Evolutionary conservation across 1,284 basidiomycete species (phyloP).

Genomic region (Leccinum fallax): DNA sequence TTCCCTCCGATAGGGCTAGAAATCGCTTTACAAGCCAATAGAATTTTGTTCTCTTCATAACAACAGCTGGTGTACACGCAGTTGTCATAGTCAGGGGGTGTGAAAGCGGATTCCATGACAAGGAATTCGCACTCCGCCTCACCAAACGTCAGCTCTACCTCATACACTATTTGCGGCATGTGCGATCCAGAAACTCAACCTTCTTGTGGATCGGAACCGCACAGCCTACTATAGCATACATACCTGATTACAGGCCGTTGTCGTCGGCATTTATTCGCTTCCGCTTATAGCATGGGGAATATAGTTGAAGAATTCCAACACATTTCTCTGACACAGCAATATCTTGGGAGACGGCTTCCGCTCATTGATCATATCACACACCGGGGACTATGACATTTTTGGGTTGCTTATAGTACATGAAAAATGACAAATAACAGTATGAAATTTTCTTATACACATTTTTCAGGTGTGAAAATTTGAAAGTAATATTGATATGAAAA

Average conservation of each 20-base stretch:
- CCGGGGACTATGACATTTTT: background rate
- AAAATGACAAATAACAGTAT: background rate
- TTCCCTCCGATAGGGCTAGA: conserved; percentile 30
- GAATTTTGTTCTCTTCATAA: conserved; percentile 70
- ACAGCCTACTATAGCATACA: background rate
- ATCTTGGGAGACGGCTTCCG: conserved; percentile 11
- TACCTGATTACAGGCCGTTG: background rate
- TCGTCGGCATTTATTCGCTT: background rate
- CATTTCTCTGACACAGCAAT: background rate
- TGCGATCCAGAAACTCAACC: conserved; percentile 10
- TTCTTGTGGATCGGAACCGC: conserved; percentile 12
- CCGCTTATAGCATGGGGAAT: background rate
- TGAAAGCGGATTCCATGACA: conserved; percentile 17
- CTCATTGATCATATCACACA: background rate
- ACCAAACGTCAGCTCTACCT: too few relatives aligned
- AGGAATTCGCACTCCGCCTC: conserved; percentile 24
- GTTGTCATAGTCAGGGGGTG: conserved; percentile 19
- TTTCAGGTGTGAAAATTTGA: background rate
- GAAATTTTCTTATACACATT: background rate
- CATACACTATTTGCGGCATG: conserved; percentile 2
- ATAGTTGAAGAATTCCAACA: background rate
- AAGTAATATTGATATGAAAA: background rate
- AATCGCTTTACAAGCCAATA: conserved; percentile 59
- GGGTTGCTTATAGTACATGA: background rate
- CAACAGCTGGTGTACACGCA: conserved; percentile 37